Evolutionary conservation across 106 monocot species (phyloP).

Genomic region (Iris macrosiphon): DNA sequence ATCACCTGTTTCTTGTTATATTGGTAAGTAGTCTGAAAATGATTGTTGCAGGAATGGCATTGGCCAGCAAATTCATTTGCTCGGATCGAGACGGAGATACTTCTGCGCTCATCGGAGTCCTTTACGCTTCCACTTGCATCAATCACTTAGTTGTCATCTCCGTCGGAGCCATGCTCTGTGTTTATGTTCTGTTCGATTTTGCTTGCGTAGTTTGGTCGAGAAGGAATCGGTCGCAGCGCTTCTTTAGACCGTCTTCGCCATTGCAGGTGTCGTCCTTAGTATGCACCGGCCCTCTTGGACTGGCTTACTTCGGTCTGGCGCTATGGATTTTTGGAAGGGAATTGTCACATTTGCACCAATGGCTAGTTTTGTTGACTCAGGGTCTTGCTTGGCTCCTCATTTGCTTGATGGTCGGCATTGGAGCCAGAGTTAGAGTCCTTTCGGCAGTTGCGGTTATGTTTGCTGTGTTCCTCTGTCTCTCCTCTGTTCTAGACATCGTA

Average conservation of each 20-base stretch:
- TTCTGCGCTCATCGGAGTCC: constrained; percentile 9
- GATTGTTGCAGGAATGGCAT: constrained; percentile 10
- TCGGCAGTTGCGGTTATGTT: constrained; percentile 12
- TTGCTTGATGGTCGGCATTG: constrained; percentile 3
- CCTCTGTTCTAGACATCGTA: constrained; percentile 29
- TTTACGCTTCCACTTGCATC: constrained; percentile 22
- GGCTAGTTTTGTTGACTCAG: constrained; percentile 38
- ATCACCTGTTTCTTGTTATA: no score
- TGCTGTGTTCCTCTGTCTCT: constrained; percentile 35
- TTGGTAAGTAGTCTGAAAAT: not conserved
- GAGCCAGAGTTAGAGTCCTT: constrained; percentile 18
- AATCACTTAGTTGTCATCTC: constrained; percentile 32
- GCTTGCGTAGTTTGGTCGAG: no score
- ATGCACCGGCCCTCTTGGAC: constrained; percentile 36
- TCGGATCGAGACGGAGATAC: constrained; percentile 2
- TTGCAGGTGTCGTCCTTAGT: constrained; percentile 7
- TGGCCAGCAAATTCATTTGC: constrained; percentile 15
- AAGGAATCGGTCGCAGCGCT: no score
- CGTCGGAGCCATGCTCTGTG: constrained; percentile 17
- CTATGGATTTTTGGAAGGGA: constrained; percentile 22
- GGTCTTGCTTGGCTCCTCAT: constrained; percentile 35
- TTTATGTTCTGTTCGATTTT: no score
- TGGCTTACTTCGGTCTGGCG: constrained; percentile 35
- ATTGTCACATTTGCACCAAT: constrained; percentile 20
- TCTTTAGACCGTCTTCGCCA: constrained; percentile 17